Evolutionary conservation across 2,329 filamentous ascomycete genomes (phyloP), one percentile per base, ranked within the genome.

Genomic region (Fusarium sp.): DNA sequence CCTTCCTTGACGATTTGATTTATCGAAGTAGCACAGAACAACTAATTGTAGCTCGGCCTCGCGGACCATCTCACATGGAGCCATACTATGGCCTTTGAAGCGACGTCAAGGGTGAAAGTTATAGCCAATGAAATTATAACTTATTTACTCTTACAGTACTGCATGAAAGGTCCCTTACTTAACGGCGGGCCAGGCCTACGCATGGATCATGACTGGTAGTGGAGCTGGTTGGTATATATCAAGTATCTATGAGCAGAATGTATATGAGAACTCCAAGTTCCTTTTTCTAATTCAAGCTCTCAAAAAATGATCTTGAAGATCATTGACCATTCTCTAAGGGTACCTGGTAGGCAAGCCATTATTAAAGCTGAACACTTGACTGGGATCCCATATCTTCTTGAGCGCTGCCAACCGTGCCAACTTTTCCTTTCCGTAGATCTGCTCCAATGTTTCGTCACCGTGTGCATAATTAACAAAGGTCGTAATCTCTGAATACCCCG

Each of bases 81-180:
- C 10, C 14, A 30, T 4, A 10, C 24, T 26, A 26, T 26, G 24
- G 6, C 6, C 4, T 28, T 22, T 8, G 9, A n/a, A 14, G 3
- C 5, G 5, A 6, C 17, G 5, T 10, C 3, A 0, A 10, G 8
- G 0, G 5, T 2, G 5, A 8, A 10, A 4, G 5, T 4, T 12
- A 10, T 26, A 26, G 17, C 24, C 0, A 0, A 26, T 45, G 1
- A 2, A 11, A 6, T 20, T 24, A 2, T 9, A n/a, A 5, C 24
- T 20, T 45, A 0, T 6, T 4, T n/a, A 3, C 8, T 45, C 5
- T 45, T 20, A 17, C 17, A 20, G 8, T 13, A 14, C 24, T 6
- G 8, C 9, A 14, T 45, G 2, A 10, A 20, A 6, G 5, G 44
- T 45, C 12, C 5, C 13, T 8, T 2, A 22, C 45, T 12, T 8